Base-by-base conservation (phyloP, 139 green algal species). In the Deuterostichococcus epilithicus region DNA sequence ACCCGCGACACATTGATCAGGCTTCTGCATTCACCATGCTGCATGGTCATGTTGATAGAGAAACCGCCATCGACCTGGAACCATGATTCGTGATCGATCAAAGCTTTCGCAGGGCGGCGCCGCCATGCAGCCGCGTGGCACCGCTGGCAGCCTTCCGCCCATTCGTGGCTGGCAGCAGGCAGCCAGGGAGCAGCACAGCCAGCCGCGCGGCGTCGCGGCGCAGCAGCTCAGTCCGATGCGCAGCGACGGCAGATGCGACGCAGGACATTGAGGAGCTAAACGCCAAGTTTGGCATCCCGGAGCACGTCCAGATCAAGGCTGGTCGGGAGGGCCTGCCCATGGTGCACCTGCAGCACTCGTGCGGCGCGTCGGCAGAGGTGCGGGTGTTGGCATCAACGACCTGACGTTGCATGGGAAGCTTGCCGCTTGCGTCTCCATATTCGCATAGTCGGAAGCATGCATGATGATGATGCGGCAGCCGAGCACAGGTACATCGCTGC, bases 281-380 rank as follows among this genome's bases (percentile, higher is more conserved):
- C 28, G 18, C 4, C 13, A 76, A 76, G 33, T 69, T 58, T 70
- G 72, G 72, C 42, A 92, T 96, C 65, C 44, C 72, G 3, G 89
- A 84, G 18, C 85, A 79, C 60, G 89, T 96, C 10, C 70, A 88
- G 69, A 82, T 97, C 60, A 83, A 80, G 39, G 77, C 86, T 59
- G 90, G 91, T 36, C 75, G 83, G 22, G 87, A 80, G 13, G 88
- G 84, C 20, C 76, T 89, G 33, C 72, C 85, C 0, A 88, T 83
- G 44, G 89, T 91, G 13, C 73, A 90, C 30, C 83, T 97, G 26
- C 91, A 87, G 73, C 91, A 96, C 78, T 45, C 76, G 0, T 93
- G 84, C 63, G 94, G 94, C 6, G 77, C 88, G 28, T 84, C 76
- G 6, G 91, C 92, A 30, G 91, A 97, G 86, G 91, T 94, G 37